Evolutionary conservation across 208 protist genomes (phyloP).

Genomic region (Crithidia thermophila): DNA sequence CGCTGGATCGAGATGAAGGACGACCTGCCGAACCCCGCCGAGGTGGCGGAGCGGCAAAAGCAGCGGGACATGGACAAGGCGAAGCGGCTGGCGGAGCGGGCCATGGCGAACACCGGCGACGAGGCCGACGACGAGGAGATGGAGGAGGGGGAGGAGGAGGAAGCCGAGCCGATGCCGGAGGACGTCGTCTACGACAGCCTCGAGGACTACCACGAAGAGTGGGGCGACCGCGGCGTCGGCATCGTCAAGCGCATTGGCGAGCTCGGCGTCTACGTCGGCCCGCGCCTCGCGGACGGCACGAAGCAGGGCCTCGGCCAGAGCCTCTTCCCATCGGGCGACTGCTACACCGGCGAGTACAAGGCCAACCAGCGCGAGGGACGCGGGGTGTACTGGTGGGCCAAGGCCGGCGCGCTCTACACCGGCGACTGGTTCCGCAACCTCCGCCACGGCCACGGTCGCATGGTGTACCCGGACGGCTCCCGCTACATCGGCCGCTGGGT

Average conservation of each 20-base stretch:
- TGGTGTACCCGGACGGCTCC: constrained; percentile 86
- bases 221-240: constrained; percentile 66
- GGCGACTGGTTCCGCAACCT: constrained; percentile 70
- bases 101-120: constrained; percentile 19
- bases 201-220: constrained; percentile 87
- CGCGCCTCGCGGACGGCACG: constrained; percentile 69
- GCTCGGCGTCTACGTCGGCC: constrained; percentile 86
- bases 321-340: constrained; percentile 87
- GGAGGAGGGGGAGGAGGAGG: constrained; percentile 83
- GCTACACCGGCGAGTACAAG: constrained; percentile 83
- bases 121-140: constrained; percentile 54
- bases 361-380: constrained; percentile 78
- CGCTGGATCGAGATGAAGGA: constrained; percentile 87
- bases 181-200: constrained; percentile 85
- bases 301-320: constrained; percentile 88
- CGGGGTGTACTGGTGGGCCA: constrained; percentile 84
- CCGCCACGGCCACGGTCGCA: constrained; percentile 83
- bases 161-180: constrained; percentile 75
- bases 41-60: constrained; percentile 77
- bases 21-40: constrained; percentile 72
- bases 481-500: constrained; percentile 81
- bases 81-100: constrained; percentile 57
- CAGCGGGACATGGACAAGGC: constrained; percentile 66
- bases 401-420: constrained; percentile 60
- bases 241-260: constrained; percentile 90